Evolutionary conservation across 2,329 filamentous ascomycete genomes (phyloP).

Genomic region (Colletotrichum cereale): DNA sequence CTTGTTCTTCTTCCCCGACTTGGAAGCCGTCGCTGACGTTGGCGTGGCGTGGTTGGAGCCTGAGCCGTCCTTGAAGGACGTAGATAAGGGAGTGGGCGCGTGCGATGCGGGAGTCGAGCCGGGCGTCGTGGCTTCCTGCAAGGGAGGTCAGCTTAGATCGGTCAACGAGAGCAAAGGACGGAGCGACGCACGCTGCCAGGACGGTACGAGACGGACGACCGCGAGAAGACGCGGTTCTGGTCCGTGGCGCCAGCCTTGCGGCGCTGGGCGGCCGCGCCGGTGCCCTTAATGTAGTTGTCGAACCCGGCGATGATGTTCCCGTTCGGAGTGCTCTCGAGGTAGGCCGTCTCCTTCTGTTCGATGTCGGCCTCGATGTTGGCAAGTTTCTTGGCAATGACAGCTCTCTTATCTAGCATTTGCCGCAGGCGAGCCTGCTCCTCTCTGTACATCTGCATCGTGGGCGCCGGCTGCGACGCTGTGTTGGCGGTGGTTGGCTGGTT

Average conservation of each 20-base stretch:
- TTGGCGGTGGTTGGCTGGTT: constrained; percentile 31
- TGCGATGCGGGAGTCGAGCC: constrained; percentile 60
- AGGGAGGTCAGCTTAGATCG: constrained; percentile 5
- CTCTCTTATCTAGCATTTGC: constrained; percentile 59
- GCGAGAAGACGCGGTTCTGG: constrained; percentile 79
- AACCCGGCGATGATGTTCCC: constrained; percentile 99
- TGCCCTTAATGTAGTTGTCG: constrained; percentile 97
- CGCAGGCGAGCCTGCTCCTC: constrained; percentile 63
- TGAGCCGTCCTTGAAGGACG: constrained; percentile 61
- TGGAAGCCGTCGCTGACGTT: constrained; percentile 63
- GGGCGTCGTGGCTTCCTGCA: constrained; percentile 58
- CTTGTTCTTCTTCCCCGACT: constrained; percentile 62
- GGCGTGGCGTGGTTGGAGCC: constrained; percentile 68
- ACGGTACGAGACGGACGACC: constrained; percentile 73
- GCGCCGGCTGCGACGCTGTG: constrained; percentile 45
- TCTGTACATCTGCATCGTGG: constrained; percentile 61
- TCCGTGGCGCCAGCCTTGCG: constrained; percentile 76
- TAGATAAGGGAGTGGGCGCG: constrained; percentile 68
- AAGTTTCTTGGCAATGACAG: constrained; percentile 50
- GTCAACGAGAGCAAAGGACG: not conserved
- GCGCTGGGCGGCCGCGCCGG: constrained; percentile 72
- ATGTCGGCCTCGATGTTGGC: constrained; percentile 79
- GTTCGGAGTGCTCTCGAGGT: constrained; percentile 88
- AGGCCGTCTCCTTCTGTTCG: constrained; percentile 83
- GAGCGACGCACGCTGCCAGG: constrained; percentile 44